Conservation (phyloP, 768 basidiomycete species). For the Auricularia heimuer region DNA sequence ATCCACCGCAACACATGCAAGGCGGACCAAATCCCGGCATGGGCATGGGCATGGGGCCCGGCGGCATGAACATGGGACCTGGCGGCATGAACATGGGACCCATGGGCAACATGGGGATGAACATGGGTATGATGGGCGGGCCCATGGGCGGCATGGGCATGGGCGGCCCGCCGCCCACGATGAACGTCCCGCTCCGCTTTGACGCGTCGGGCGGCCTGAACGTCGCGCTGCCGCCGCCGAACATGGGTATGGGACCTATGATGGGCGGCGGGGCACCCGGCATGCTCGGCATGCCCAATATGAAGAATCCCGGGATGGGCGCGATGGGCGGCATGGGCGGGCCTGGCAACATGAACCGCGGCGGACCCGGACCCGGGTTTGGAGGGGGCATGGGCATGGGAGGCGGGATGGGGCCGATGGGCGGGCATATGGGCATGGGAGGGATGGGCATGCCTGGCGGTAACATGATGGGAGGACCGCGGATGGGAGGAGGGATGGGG, state of each 20-base stretch:
- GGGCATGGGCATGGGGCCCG: conserved; percentile 20
- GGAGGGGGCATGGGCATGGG: too few relatives aligned
- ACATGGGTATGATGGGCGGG: not conserved
- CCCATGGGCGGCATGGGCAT: conserved; percentile 3
- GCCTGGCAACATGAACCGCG: too few relatives aligned
- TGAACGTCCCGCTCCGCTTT: not conserved
- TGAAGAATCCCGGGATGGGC: not conserved
- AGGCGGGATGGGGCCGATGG: too few relatives aligned
- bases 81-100: conserved; percentile 1
- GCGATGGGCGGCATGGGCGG: too few relatives aligned
- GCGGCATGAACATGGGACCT: conserved; percentile 1
- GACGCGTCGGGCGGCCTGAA: not conserved
- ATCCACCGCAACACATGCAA: conserved; percentile 12
- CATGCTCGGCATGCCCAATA: conserved; percentile 8
- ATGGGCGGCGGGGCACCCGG: conserved; percentile 10
- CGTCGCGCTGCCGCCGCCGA: not conserved
- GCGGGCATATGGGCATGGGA: not conserved
- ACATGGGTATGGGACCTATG: conserved; percentile 9
- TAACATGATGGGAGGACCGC: conserved; percentile 12
- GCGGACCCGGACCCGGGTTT: too few relatives aligned
- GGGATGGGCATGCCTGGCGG: conserved; percentile 10
- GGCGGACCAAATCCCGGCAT: conserved; percentile 18
- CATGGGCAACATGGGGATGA: conserved; percentile 5
- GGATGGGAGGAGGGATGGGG: conserved; percentile 10
- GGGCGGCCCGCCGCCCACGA: not conserved